Evolutionary conservation across 2,329 filamentous ascomycete genomes (phyloP).

Genomic region (Coniella vitis): DNA sequence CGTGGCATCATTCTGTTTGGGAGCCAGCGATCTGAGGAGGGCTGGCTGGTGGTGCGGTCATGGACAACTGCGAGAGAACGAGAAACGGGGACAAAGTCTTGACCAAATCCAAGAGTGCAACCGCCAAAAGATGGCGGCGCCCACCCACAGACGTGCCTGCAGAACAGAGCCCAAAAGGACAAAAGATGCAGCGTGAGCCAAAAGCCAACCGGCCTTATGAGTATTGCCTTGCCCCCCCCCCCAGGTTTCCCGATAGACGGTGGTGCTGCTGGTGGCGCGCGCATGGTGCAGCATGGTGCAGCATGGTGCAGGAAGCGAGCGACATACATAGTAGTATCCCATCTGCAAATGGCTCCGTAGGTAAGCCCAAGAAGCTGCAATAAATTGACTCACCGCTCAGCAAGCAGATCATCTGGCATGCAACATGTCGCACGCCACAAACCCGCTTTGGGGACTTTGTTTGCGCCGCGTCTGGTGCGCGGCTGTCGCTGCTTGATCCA

Average conservation of each 20-base stretch:
- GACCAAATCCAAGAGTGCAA: no score
- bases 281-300: not conserved
- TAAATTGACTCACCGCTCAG: not conserved
- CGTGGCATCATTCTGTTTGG: not conserved
- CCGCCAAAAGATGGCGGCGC: no score
- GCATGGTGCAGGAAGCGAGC: not conserved
- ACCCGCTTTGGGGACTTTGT: no score
- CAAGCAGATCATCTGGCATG: not conserved
- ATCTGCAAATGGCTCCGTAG: not conserved
- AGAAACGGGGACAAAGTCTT: no score
- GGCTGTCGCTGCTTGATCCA: not conserved
- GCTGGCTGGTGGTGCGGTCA: not conserved
- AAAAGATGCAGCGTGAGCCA: not conserved
- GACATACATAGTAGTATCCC: no score
- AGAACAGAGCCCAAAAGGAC: no score
- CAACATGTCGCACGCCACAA: slow-evolving; percentile 6
- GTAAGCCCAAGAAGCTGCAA: not conserved
- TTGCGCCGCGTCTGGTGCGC: no score
- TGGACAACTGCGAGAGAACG: no score
- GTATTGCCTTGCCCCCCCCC: not conserved
- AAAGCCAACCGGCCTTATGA: not conserved
- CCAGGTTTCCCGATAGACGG: not conserved
- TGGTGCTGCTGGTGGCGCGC: not conserved
- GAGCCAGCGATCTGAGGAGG: not conserved
- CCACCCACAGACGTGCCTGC: no score